Conservation (phyloP, 2,329 filamentous ascomycete genomes). For the Cladosporium velox region DNA sequence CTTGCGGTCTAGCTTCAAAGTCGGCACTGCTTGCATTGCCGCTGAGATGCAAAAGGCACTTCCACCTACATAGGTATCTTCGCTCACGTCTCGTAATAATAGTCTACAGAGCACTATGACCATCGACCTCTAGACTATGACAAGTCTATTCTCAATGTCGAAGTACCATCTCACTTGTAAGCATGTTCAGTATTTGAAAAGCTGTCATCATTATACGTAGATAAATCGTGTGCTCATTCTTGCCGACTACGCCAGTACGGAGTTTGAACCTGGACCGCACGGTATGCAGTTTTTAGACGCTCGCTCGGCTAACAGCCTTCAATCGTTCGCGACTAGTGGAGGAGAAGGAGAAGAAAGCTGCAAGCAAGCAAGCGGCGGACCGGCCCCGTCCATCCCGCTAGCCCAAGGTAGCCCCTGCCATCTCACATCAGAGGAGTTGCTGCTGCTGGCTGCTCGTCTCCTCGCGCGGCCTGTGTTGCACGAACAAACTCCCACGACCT, state of each 20-base stretch:
- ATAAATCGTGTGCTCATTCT: too few relatives aligned
- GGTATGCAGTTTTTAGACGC: background rate
- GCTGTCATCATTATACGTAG: too few relatives aligned
- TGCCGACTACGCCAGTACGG: background rate
- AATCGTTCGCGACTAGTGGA: background rate
- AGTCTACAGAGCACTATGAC: too few relatives aligned
- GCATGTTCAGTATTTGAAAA: too few relatives aligned
- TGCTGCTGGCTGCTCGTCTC: background rate
- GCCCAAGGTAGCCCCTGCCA: background rate
- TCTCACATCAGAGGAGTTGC: background rate
- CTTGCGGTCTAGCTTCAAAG: background rate
- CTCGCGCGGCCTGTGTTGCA: background rate
- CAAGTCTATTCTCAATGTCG: too few relatives aligned
- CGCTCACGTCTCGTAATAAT: too few relatives aligned
- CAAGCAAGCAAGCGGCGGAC: background rate
- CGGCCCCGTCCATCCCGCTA: background rate
- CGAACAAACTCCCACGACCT: constrained; percentile 4
- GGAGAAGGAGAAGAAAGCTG: background rate
- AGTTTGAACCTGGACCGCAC: background rate
- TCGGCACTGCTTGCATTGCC: too few relatives aligned
- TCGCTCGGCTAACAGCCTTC: background rate
- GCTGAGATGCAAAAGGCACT: too few relatives aligned
- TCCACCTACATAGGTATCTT: too few relatives aligned
- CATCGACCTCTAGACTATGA: too few relatives aligned
- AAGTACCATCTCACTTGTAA: too few relatives aligned